Conservation (phyloP, 192 early-diverging fungal species). For the Backusella australiensis region DNA sequence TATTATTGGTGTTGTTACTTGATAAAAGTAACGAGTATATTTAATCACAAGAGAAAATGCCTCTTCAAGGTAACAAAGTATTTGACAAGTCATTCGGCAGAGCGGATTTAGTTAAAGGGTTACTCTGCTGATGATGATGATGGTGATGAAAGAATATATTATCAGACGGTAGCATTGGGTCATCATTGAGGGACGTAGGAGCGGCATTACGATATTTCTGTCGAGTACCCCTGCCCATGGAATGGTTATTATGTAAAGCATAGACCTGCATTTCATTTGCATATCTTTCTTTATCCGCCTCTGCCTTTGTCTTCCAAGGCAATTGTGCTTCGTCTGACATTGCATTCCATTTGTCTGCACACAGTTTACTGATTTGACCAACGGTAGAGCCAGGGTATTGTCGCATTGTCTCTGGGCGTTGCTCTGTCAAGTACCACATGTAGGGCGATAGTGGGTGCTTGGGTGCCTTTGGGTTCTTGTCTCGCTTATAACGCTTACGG, state of each 20-base stretch:
- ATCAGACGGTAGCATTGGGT: not conserved
- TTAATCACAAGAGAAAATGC: not conserved
- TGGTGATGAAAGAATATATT: not conserved
- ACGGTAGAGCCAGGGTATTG: conserved; percentile 60
- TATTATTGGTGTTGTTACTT: not conserved
- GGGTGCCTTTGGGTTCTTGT: conserved; percentile 57
- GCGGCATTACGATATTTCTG: conserved; percentile 22
- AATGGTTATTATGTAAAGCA: conserved; percentile 11
- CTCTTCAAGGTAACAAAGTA: not conserved
- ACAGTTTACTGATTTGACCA: conserved; percentile 65
- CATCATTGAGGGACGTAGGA: not conserved
- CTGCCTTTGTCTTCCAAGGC: conserved; percentile 53
- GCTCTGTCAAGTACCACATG: conserved; percentile 60
- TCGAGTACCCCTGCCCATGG: conserved; percentile 24
- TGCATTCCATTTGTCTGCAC: conserved; percentile 54
- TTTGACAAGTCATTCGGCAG: not conserved
- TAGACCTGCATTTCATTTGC: conserved; percentile 61
- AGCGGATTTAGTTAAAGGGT: not conserved
- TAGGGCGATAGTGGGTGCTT: conserved; percentile 75
- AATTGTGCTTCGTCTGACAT: conserved; percentile 46
- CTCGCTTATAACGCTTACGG: conserved; percentile 44
- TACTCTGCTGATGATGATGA: not conserved
- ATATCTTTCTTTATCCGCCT: conserved; percentile 59
- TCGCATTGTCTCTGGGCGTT: conserved; percentile 54
- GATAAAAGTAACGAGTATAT: not conserved